These are phyloP conservation scores for Entrophospora sp. DNA, from an alignment of 192 early-diverging fungal species.

Conservation along the genomic window DNA sequence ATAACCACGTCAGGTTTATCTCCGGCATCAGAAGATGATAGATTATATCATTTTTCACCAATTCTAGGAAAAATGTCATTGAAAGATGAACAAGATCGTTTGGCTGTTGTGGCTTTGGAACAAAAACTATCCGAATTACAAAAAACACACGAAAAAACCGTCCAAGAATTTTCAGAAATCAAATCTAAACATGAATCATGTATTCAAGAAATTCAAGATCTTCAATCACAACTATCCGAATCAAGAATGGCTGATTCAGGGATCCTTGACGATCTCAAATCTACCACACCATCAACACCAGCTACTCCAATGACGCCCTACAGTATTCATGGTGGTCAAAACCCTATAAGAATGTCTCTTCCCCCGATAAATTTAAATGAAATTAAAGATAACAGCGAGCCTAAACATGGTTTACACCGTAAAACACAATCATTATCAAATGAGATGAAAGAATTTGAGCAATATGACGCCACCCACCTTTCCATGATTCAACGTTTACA, in stretches of 20 bases:
- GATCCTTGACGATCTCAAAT: neutral
- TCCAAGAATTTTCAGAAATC: slow-evolving; percentile 1
- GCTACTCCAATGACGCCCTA: neutral
- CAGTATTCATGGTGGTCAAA: neutral
- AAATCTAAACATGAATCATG: slow-evolving; percentile 14
- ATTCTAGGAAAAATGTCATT: no score
- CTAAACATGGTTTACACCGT: neutral
- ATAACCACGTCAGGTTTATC: no score
- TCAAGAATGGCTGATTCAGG: neutral
- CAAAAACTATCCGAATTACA: slow-evolving; percentile 2
- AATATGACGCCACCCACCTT: neutral
- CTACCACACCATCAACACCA: neutral
- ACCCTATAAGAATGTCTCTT: neutral
- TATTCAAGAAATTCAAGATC: slow-evolving; percentile 12
- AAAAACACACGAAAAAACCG: slow-evolving; percentile 1
- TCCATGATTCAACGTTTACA: slow-evolving; percentile 12
- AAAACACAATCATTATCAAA: slow-evolving; percentile 5
- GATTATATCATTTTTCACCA: no score
- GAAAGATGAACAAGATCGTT: neutral
- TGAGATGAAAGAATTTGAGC: slow-evolving; percentile 3
- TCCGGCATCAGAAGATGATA: no score
- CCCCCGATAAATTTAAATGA: neutral
- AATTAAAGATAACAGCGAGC: no score
- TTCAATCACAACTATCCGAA: neutral
- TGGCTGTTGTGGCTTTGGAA: neutral